Base-by-base conservation (phyloP, 768 basidiomycete species). In the Naematelia aurantialba region DNA sequence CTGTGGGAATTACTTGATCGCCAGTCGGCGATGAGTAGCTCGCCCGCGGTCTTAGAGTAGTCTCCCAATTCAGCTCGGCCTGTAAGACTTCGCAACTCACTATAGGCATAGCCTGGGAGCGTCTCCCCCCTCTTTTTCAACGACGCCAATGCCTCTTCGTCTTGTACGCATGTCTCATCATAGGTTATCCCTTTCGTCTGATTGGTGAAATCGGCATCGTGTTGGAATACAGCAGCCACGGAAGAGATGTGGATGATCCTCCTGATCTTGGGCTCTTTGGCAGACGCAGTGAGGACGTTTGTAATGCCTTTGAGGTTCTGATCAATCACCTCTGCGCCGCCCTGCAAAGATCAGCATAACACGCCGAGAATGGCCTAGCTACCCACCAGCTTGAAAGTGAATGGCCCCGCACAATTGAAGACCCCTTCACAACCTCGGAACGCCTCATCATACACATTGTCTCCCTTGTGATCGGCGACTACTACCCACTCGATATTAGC, bases 61-160 rank as follows among this genome's bases (percentile, higher is more conserved):
- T n/a, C 48, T 50, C 14, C 4, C 17, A 26, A 25, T 27, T 25
- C 2, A 25, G 14, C 25, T 17, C 45, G 17, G 31, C n/a, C 45
- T 14, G 3, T 3, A 5, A 5, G 27, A 25, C n/a, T n/a, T n/a
- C n/a, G 27, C 4, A 2, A 12, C 53, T 55, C 34, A 55, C 53
- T 55, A 27, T 55, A 55, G 11, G 53, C 53, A 27, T 55, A 55
- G 12, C 52, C 52, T 4, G 52, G 52, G 2, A 53, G n/a, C 12
- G 5, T 55, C 13, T 44, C 24, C 21, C n/a, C 27, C 42, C 19
- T 45, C 21, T 3, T 44, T 55, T 21, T 44, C 27, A 5, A 21
- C 30, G 14, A 12, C 22, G 3, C 17, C 11, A 44, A 19, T 24
- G 17, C 10, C 31, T 8, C n/a, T n/a, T n/a, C n/a, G 26, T 4